Percentiles rank a stretch among this genome's conserved stretches.
These are phyloP conservation scores for Leccinum sublutescens DNA, from an alignment of 768 basidiomycete species.

Conservation along the genomic window DNA sequence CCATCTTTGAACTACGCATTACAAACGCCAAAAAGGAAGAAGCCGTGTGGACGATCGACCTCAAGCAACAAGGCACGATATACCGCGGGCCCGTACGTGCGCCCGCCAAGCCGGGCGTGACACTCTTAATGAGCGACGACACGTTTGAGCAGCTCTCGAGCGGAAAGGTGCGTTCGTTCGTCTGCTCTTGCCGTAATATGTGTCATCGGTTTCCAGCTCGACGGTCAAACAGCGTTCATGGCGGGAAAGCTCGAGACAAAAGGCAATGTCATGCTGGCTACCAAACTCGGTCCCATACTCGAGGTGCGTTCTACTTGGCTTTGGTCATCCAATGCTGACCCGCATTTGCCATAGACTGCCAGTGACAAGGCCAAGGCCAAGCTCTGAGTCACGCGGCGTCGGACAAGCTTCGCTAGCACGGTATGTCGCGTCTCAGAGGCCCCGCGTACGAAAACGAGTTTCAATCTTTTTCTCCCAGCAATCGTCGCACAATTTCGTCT, in stretches of 20 bases:
- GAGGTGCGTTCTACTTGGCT: slow-evolving; percentile 34
- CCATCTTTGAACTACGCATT: slow-evolving; percentile 83
- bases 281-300: slow-evolving; percentile 82
- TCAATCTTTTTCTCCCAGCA: too few species aligned
- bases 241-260: slow-evolving; percentile 90
- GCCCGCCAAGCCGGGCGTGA: slow-evolving; percentile 74
- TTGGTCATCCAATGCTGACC: not conserved
- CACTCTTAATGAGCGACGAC: slow-evolving; percentile 75
- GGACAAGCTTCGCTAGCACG: too few species aligned
- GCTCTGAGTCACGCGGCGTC: slow-evolving; percentile 29
- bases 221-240: slow-evolving; percentile 96
- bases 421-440: too few species aligned
- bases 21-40: slow-evolving; percentile 70
- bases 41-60: slow-evolving; percentile 86
- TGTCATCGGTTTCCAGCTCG: slow-evolving; percentile 45
- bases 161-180: slow-evolving; percentile 55
- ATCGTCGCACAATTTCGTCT: too few species aligned
- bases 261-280: slow-evolving; percentile 92
- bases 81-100: slow-evolving; percentile 58
- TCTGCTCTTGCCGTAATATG: not conserved
- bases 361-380: slow-evolving; percentile 35
- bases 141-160: slow-evolving; percentile 67
- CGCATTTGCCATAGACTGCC: slow-evolving; percentile 23
- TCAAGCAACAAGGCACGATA: slow-evolving; percentile 80
- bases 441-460: too few species aligned